Evolutionary conservation across 495 filamentous ascomycete species (phyloP), one percentile per base, ranked within the genome.

Genomic region (Mytilinidion resinicola): DNA sequence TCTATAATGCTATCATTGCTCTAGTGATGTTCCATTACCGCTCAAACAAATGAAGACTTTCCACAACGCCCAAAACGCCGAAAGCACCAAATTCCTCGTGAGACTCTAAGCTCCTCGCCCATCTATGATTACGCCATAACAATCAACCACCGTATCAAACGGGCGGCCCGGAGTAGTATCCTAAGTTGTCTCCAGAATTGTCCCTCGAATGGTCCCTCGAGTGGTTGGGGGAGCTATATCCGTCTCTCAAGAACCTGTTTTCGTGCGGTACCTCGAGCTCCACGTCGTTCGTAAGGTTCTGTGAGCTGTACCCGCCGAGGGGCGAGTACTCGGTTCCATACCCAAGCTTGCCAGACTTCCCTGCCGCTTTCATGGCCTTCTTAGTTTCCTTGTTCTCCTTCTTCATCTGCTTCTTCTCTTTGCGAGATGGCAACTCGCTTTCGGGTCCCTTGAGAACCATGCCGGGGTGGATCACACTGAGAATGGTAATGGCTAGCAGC

Each of bases 401-500:
- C 68, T 74, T 75, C 30, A 70, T 66, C 51, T 60, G 65, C 39
- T 62, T 63, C 21, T 49, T 60, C 58, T 66, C 60, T 55, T 60
- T 70, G 1, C 62, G 51, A 11, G 33, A 44, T 37, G 70, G 64
- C 56, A 76, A 74, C 54, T 70, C 65, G 53, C 69, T 61, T 25
- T 77, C 73, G 0, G 74, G 73, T 0, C 79, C 79, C 1, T 69
- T 66, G 47, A 87, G 71, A 14, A 78, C 72, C 11, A 71, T 67
- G 0, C 82, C 82, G 0, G 81, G 82, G 60, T 86, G 79, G 4
- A 75, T 62, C 1, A 82, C 36, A 35, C 73, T 76, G 20, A 83
- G 72, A 3, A 78, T 51, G 0, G 74, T 25, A 14, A 82, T 59
- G 0, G 77, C 75, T 4, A 78, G 7, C 47, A 82, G 63, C 81